Evolutionary conservation across 164 flowering plant species (phyloP).

Genomic region (Paratinospora sagittata): DNA sequence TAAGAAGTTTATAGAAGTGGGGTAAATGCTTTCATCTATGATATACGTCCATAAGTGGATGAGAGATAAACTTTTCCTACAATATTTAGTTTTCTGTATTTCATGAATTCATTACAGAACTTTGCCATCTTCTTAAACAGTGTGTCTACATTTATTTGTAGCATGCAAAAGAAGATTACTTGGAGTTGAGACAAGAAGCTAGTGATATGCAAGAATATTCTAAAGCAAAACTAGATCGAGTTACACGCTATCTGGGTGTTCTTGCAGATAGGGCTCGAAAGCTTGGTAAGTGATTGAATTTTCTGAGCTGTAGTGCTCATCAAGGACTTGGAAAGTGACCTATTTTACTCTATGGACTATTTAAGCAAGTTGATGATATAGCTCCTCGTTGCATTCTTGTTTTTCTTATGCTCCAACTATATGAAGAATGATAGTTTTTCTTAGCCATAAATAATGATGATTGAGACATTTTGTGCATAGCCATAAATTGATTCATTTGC

Average conservation of each 20-base stretch:
- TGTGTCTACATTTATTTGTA: slow-evolving; percentile 22
- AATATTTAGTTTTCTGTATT: too few relatives aligned
- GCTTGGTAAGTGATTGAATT: slow-evolving; percentile 50
- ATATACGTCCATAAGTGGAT: too few relatives aligned
- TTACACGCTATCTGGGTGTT: slow-evolving; percentile 76
- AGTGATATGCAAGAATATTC: slow-evolving; percentile 89
- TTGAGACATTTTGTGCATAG: background rate
- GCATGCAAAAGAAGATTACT: slow-evolving; percentile 77
- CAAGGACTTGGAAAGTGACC: background rate
- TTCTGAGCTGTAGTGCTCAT: background rate
- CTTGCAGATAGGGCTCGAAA: slow-evolving; percentile 78
- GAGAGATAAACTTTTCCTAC: background rate
- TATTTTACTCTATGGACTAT: background rate
- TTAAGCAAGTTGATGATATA: background rate
- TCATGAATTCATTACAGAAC: background rate
- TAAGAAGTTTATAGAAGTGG: background rate
- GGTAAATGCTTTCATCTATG: background rate
- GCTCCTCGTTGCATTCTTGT: background rate
- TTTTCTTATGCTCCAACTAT: background rate
- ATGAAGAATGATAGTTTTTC: background rate
- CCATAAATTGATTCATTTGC: background rate
- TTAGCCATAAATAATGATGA: background rate
- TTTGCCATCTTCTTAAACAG: background rate
- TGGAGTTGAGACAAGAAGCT: slow-evolving; percentile 87
- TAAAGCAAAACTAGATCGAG: slow-evolving; percentile 79